Percentiles rank a stretch among this genome's conserved stretches.
Evolutionary conservation across 2,329 filamentous ascomycete species (phyloP).

Genomic region (Apiospora saccharicola): DNA sequence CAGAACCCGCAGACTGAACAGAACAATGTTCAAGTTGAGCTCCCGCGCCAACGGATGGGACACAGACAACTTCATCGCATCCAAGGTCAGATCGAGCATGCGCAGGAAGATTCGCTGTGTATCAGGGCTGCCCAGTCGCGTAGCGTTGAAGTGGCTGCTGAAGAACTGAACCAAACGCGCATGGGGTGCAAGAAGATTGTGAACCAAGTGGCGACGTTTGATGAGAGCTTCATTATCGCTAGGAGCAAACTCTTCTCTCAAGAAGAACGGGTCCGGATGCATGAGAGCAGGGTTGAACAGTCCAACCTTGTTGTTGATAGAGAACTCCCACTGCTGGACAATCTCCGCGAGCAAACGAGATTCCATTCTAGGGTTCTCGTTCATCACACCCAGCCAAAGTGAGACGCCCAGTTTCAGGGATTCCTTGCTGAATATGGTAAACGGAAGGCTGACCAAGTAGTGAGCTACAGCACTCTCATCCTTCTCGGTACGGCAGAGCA

Average conservation of each 20-base stretch:
- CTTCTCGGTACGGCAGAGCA: constrained; percentile 80
- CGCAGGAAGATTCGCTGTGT: constrained; percentile 83
- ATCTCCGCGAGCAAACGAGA: constrained; percentile 86
- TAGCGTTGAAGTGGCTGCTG: constrained; percentile 93
- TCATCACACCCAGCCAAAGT: constrained; percentile 95
- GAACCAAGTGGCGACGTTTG: constrained; percentile 78
- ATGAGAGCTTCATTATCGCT: constrained; percentile 80
- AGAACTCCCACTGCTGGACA: constrained; percentile 88
- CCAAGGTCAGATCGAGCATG: constrained; percentile 79
- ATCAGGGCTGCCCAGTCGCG: constrained; percentile 82
- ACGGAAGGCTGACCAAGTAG: constrained; percentile 91
- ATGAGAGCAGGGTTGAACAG: constrained; percentile 79
- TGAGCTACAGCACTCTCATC: constrained; percentile 83
- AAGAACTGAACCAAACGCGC: constrained; percentile 87
- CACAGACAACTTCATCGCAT: constrained; percentile 73
- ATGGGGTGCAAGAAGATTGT: constrained; percentile 87
- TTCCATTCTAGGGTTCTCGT: constrained; percentile 91
- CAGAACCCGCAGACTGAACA: constrained; percentile 83
- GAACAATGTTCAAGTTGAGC: constrained; percentile 85
- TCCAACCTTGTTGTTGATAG: constrained; percentile 78
- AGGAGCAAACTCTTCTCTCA: constrained; percentile 91
- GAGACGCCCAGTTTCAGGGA: constrained; percentile 96
- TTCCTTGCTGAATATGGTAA: constrained; percentile 90
- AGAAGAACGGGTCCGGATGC: constrained; percentile 87
- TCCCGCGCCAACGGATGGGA: constrained; percentile 90